Evolutionary conservation across 805 yeast species (phyloP).

Genomic region (Saccharomycopsis synnaedendra): DNA sequence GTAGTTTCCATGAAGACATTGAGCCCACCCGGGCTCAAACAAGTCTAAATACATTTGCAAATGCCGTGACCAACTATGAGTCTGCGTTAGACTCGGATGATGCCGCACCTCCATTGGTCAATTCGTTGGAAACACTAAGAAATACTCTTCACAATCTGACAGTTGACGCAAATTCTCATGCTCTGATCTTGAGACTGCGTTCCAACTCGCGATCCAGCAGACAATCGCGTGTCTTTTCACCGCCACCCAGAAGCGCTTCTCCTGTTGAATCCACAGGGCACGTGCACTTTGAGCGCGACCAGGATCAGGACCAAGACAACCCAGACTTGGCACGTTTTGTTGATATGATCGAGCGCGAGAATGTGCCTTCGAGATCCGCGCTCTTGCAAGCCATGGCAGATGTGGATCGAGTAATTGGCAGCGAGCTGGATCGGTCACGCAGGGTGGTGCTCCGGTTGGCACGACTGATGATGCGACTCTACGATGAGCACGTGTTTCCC

Average conservation of each 20-base stretch:
- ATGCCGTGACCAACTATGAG: neutral
- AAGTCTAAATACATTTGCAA: constrained; percentile 5
- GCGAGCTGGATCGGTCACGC: too few relatives aligned
- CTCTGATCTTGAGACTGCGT: constrained; percentile 5
- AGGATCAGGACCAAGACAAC: neutral
- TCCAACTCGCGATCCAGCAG: constrained; percentile 10
- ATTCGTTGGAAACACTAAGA: constrained; percentile 6
- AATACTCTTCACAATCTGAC: constrained; percentile 8
- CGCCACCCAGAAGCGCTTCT: constrained; percentile 9
- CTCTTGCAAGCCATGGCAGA: too few relatives aligned
- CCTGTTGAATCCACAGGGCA: constrained; percentile 1
- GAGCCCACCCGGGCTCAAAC: constrained; percentile 3
- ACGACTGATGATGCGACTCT: too few relatives aligned
- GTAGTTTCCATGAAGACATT: neutral
- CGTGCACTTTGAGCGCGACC: neutral
- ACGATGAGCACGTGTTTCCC: too few relatives aligned
- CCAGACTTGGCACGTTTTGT: neutral
- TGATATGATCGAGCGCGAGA: neutral
- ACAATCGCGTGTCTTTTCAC: constrained; percentile 8
- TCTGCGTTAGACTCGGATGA: neutral
- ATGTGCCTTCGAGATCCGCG: too few relatives aligned
- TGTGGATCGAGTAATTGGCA: too few relatives aligned
- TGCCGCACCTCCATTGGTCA: neutral
- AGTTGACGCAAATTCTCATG: constrained; percentile 5
- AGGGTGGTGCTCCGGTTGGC: too few relatives aligned